These are phyloP conservation scores for Phytopythium kandeliae DNA, from an alignment of 352 stramenopile genomes.

Conservation along the genomic window DNA sequence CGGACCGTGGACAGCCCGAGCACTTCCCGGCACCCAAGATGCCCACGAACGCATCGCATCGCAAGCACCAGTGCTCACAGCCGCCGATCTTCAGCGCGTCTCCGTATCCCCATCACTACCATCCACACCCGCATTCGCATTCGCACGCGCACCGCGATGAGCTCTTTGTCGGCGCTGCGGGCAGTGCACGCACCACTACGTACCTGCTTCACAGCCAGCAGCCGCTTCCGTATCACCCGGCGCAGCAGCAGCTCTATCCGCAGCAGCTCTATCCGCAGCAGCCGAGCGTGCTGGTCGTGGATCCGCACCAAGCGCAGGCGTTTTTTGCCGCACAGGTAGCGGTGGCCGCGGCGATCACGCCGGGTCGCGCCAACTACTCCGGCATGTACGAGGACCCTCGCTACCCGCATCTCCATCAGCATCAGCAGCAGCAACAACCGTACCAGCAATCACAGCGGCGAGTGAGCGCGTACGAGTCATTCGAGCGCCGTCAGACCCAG, in stretches of 20 bases:
- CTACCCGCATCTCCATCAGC: constrained; percentile 9
- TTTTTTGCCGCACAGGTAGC: constrained; percentile 7
- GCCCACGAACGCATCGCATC: constrained; percentile 18
- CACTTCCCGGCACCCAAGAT: constrained; percentile 64
- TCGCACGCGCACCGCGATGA: background rate
- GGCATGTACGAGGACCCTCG: constrained; percentile 7
- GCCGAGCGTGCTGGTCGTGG: constrained; percentile 10
- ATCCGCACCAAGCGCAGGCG: constrained; percentile 14
- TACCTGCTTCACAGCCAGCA: constrained; percentile 9
- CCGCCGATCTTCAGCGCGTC: background rate
- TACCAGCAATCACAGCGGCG: constrained; percentile 18
- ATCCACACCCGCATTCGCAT: too few species aligned
- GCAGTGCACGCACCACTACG: background rate
- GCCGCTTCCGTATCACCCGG: constrained; percentile 4
- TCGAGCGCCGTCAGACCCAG: background rate
- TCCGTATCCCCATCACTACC: constrained; percentile 2
- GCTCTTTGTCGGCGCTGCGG: background rate
- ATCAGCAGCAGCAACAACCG: constrained; percentile 14
- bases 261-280: constrained; percentile 25
- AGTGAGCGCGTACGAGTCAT: constrained; percentile 1
- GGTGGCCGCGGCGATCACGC: constrained; percentile 3
- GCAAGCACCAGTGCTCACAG: constrained; percentile 19
- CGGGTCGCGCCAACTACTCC: background rate
- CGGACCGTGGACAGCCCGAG: constrained; percentile 60
- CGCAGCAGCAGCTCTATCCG: constrained; percentile 11